Conservation (phyloP, 2,329 filamentous ascomycete species). For the Neonectria magnoliae region DNA sequence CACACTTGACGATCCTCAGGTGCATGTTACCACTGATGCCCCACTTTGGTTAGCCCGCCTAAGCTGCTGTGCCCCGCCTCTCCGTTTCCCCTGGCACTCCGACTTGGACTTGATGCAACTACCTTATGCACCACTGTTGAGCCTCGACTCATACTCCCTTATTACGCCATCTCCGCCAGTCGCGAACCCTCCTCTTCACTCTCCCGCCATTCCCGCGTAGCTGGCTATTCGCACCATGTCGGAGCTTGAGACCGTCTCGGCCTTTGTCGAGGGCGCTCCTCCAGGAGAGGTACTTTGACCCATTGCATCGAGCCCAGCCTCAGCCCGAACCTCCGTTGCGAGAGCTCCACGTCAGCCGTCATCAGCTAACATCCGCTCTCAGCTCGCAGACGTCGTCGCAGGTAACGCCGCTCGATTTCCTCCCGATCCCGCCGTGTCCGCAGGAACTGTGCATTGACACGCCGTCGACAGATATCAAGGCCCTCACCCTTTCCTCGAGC, state of each 20-base stretch:
- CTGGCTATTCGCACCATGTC: conserved; percentile 46
- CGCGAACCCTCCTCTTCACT: neutral
- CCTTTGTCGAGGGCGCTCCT: conserved; percentile 93
- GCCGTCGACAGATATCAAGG: conserved; percentile 79
- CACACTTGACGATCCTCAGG: neutral
- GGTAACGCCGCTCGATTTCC: conserved; percentile 61
- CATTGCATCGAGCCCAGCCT: conserved; percentile 7
- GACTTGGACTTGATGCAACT: conserved; percentile 24
- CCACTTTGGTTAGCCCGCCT: conserved; percentile 25
- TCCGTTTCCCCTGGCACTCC: conserved; percentile 32
- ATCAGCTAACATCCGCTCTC: conserved; percentile 43
- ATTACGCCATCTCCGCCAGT: conserved; percentile 25
- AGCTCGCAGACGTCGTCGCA: conserved; percentile 86
- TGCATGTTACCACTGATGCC: conserved; percentile 3
- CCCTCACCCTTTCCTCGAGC: conserved; percentile 76
- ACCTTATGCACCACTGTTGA: too few species aligned
- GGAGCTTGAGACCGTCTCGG: conserved; percentile 66
- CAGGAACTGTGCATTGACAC: conserved; percentile 31
- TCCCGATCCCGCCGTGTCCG: neutral
- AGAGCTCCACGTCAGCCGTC: conserved; percentile 28
- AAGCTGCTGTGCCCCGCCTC: conserved; percentile 39
- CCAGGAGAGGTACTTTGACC: conserved; percentile 84
- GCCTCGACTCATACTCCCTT: too few species aligned
- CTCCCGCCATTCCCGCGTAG: conserved; percentile 9
- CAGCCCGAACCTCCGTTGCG: conserved; percentile 8